Conservation (phyloP, 1,284 basidiomycete species). For the Ganoderma meredithae region DNA sequence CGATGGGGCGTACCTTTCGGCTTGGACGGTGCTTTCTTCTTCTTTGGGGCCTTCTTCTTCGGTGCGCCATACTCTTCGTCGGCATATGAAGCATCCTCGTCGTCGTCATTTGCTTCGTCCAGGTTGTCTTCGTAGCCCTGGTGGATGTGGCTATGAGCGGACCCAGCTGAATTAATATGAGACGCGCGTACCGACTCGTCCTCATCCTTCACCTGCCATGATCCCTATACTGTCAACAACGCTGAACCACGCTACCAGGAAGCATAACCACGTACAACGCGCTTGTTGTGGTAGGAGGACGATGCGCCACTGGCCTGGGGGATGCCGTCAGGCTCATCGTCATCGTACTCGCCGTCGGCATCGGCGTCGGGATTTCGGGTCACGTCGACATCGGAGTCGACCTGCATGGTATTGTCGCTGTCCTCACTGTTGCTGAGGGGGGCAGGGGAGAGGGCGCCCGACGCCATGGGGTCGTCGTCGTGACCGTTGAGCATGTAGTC, state of each 20-base stretch:
- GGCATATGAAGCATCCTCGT: conserved; percentile 77
- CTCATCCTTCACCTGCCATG: conserved; percentile 54
- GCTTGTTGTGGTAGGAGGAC: conserved; percentile 41
- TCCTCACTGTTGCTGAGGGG: conserved; percentile 38
- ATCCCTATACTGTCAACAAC: conserved; percentile 28
- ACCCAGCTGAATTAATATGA: conserved; percentile 35
- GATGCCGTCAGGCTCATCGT: conserved; percentile 40
- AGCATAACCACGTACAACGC: conserved; percentile 40
- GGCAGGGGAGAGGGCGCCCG: conserved; percentile 34
- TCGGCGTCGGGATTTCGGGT: conserved; percentile 47
- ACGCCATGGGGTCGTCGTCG: conserved; percentile 49
- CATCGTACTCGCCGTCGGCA: conserved; percentile 49
- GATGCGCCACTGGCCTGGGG: conserved; percentile 36
- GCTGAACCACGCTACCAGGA: conserved; percentile 26
- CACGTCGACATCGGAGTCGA: conserved; percentile 54
- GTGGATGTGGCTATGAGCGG: conserved; percentile 30
- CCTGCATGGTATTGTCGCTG: conserved; percentile 47
- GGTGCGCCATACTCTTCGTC: conserved; percentile 70
- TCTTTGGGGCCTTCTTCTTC: conserved; percentile 70
- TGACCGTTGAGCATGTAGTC: conserved; percentile 43
- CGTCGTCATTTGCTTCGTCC: conserved; percentile 56
- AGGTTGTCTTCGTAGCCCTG: conserved; percentile 74
- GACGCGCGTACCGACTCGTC: conserved; percentile 69
- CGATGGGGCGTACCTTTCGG: conserved; percentile 61
- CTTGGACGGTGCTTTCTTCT: conserved; percentile 71